Conservation (phyloP, 2,329 filamentous ascomycete genomes). For the Catunica adiposa region DNA sequence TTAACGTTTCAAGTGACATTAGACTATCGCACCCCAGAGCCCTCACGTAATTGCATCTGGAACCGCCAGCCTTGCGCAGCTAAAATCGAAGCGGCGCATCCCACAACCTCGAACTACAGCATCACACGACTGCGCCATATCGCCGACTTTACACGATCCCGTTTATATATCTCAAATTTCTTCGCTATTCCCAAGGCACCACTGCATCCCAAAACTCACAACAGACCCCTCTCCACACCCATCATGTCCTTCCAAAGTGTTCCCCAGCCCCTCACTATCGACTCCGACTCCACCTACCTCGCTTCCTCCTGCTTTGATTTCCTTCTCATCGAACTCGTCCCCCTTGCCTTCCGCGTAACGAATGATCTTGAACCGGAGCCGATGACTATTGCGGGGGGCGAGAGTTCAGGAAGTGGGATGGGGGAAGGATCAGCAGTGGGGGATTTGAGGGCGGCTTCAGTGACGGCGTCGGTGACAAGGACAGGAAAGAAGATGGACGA, state of each 20-base stretch:
- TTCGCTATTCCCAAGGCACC: neutral
- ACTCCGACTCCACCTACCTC: constrained; percentile 61
- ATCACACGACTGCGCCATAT: too few relatives aligned
- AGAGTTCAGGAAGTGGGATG: constrained; percentile 10
- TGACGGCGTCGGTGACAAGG: constrained; percentile 14
- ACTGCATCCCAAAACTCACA: neutral
- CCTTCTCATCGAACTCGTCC: constrained; percentile 89
- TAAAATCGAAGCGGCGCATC: too few relatives aligned
- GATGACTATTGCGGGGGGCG: constrained; percentile 15
- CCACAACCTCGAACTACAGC: too few relatives aligned
- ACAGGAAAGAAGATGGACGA: constrained; percentile 39
- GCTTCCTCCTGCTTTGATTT: constrained; percentile 81
- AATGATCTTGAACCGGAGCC: constrained; percentile 46
- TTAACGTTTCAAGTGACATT: too few relatives aligned
- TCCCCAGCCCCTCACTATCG: constrained; percentile 52
- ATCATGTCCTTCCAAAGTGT: constrained; percentile 59
- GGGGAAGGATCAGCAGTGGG: constrained; percentile 16
- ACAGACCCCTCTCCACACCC: neutral
- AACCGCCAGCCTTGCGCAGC: too few relatives aligned
- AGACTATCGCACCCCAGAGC: too few relatives aligned
- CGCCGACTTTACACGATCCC: too few relatives aligned
- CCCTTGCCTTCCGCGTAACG: constrained; percentile 75
- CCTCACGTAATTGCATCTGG: too few relatives aligned
- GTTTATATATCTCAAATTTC: too few relatives aligned
- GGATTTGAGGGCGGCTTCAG: constrained; percentile 12